These are phyloP conservation scores for Sonneratia alba DNA, from an alignment of 345 rosid species.

Conservation along the genomic window DNA sequence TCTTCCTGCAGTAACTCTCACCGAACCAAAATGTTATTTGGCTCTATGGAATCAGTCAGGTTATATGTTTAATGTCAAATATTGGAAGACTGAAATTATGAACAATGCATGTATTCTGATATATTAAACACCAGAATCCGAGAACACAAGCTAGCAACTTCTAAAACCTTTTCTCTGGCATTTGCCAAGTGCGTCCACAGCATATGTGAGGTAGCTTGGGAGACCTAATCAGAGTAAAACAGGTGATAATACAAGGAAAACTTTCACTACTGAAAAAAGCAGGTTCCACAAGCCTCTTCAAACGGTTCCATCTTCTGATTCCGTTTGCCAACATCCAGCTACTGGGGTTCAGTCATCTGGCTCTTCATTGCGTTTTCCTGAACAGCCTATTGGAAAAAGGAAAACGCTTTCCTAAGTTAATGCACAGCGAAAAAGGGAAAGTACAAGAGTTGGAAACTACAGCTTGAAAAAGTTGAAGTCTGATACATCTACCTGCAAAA, in stretches of 20 bases:
- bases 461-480: constrained; percentile 1
- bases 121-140: background rate
- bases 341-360: constrained; percentile 21
- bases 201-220: background rate
- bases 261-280: background rate
- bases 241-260: background rate
- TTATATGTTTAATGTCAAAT: too few relatives aligned
- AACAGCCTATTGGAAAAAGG: constrained; percentile 44
- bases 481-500: constrained; percentile 58
- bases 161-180: background rate
- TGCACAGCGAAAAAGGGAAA: background rate
- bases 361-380: constrained; percentile 66
- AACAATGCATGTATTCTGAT: background rate
- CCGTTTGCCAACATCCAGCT: background rate
- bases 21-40: too few relatives aligned
- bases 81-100: background rate
- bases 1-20: too few relatives aligned
- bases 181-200: background rate
- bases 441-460: background rate
- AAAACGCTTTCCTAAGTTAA: background rate
- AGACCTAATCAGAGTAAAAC: background rate
- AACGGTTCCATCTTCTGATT: background rate
- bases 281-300: background rate
- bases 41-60: too few relatives aligned
- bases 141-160: background rate